Percentiles rank a stretch among this genome's conserved stretches.
Evolutionary conservation across 805 yeast genomes (phyloP).

Genomic region (Blastobotrys muscicola): DNA sequence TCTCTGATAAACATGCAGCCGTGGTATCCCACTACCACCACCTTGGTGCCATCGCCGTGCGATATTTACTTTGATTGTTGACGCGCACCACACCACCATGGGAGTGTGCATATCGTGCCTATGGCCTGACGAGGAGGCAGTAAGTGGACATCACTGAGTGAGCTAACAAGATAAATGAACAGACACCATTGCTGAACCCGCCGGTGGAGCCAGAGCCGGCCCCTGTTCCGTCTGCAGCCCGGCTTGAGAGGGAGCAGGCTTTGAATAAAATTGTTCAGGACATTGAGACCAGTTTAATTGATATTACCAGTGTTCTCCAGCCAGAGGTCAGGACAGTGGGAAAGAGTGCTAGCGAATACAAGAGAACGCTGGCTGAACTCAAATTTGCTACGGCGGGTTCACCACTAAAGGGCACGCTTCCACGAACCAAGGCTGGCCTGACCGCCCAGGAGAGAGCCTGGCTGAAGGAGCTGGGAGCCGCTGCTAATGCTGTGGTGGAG

Average conservation of each 20-base stretch:
- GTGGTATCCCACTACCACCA: too few relatives aligned
- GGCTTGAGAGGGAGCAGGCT: slow-evolving; percentile 11
- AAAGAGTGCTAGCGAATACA: slow-evolving; percentile 11
- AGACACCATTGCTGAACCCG: slow-evolving; percentile 2
- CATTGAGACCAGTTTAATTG: slow-evolving; percentile 15
- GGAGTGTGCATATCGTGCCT: too few relatives aligned
- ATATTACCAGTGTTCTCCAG: slow-evolving; percentile 14
- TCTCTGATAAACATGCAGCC: too few relatives aligned
- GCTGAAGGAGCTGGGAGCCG: slow-evolving; percentile 9
- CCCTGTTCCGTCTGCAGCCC: slow-evolving; percentile 1
- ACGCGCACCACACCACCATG: too few relatives aligned
- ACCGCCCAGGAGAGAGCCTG: slow-evolving; percentile 9
- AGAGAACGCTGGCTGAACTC: slow-evolving; percentile 7
- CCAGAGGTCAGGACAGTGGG: slow-evolving; percentile 13
- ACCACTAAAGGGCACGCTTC: background rate
- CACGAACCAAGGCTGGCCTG: slow-evolving; percentile 1
- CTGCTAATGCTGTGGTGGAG: slow-evolving; percentile 11
- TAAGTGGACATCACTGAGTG: background rate
- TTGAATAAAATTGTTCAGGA: slow-evolving; percentile 12
- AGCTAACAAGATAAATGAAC: slow-evolving; percentile 1
- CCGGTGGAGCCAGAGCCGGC: background rate
- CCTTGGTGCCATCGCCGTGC: too few relatives aligned
- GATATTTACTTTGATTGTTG: too few relatives aligned
- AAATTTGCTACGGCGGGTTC: background rate
- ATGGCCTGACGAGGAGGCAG: slow-evolving; percentile 4